Percentiles rank a stretch among this genome's conserved stretches.
These are phyloP conservation scores for Daldinia sp. DNA, from an alignment of 2,329 filamentous ascomycete genomes.

Conservation along the genomic window DNA sequence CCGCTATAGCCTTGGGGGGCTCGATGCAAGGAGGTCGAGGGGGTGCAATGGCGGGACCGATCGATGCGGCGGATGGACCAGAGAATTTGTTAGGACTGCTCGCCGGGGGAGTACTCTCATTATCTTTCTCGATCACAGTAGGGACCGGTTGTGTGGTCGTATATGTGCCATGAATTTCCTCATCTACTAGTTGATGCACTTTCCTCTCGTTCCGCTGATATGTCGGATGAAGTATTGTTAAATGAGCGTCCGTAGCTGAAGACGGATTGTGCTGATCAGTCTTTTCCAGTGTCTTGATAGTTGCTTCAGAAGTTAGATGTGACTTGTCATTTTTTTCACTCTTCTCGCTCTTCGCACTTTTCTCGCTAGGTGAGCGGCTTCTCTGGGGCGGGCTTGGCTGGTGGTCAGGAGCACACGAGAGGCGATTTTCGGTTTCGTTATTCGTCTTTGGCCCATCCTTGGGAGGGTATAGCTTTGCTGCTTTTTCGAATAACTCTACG, in stretches of 20 bases:
- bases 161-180: conserved; percentile 14
- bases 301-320: conserved; percentile 36
- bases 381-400: conserved; percentile 31
- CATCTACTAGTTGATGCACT: neutral
- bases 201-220: conserved; percentile 20
- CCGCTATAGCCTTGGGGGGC: neutral
- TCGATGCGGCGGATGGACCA: conserved; percentile 41
- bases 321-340: no score
- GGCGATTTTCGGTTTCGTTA: conserved; percentile 24
- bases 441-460: conserved; percentile 40
- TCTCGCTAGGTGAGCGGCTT: conserved; percentile 34
- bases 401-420: conserved; percentile 24
- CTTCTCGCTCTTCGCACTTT: no score
- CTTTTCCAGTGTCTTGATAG: conserved; percentile 28
- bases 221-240: conserved; percentile 40
- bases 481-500: conserved; percentile 20
- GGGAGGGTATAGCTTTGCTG: conserved; percentile 32
- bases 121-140: conserved; percentile 14
- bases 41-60: conserved; percentile 40
- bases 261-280: conserved; percentile 42
- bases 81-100: conserved; percentile 21
- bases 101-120: conserved; percentile 29
- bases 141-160: conserved; percentile 19
- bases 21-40: conserved; percentile 36
- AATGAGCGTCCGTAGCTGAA: conserved; percentile 40